Conservation (phyloP, 2,329 filamentous ascomycete species). For the Penicillium sp. region DNA sequence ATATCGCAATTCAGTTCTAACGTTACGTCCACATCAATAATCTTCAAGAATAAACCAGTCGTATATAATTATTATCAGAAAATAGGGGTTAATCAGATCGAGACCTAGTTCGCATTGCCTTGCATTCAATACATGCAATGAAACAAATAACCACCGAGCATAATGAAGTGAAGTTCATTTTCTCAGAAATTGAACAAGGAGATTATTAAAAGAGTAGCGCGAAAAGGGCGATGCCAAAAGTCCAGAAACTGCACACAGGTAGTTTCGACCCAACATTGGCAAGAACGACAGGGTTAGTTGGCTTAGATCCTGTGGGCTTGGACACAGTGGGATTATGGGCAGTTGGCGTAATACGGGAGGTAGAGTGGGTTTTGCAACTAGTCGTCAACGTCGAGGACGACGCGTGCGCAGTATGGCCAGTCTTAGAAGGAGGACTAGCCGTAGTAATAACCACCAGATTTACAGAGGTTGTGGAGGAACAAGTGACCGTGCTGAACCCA, state of each 20-base stretch:
- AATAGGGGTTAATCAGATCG: not conserved
- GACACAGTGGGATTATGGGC: not conserved
- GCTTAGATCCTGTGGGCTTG: not conserved
- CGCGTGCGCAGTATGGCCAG: not conserved
- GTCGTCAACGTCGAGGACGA: not conserved
- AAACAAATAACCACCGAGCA: not conserved
- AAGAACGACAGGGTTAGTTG: not conserved
- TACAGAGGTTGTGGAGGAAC: conserved; percentile 22
- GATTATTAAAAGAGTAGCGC: not conserved
- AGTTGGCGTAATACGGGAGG: not conserved
- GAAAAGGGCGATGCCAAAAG: not conserved
- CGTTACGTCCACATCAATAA: not conserved
- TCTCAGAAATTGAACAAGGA: not conserved
- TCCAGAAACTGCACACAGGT: not conserved
- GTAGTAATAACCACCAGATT: conserved; percentile 16
- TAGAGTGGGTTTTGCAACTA: not conserved
- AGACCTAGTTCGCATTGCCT: not conserved
- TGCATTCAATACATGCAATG: not conserved
- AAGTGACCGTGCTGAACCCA: conserved; percentile 33
- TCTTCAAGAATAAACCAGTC: not conserved
- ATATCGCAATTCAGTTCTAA: not conserved
- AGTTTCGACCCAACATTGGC: not conserved
- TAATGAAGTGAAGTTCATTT: not conserved
- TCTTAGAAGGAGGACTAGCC: not conserved
- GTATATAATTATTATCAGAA: not conserved